phyloP scores from a whole-genome alignment of 805 yeast genomes.

The Ogataea nonfermentans region DNA sequence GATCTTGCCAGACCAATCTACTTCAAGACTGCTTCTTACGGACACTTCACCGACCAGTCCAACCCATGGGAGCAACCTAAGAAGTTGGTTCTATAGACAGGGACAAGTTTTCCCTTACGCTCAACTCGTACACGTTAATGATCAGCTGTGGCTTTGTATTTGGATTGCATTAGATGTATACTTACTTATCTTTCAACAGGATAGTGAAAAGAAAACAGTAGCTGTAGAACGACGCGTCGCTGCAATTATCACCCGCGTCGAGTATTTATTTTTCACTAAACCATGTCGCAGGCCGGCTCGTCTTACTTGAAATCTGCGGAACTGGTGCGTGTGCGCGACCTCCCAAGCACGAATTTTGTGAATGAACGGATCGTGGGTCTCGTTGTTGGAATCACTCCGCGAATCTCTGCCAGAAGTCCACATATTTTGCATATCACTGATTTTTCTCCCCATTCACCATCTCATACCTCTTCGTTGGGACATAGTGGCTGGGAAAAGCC shows the following conservation, averaged over 20 bases:
- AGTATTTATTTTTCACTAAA: no score
- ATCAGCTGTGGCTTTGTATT: constrained; percentile 14
- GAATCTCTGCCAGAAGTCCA: constrained; percentile 13
- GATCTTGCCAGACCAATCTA: constrained; percentile 99
- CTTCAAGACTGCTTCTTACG: constrained; percentile 98
- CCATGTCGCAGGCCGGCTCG: constrained; percentile 1
- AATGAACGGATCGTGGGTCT: constrained; percentile 18
- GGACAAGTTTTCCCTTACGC: constrained; percentile 18
- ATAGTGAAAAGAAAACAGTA: constrained; percentile 10
- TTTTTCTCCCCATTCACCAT: constrained; percentile 13
- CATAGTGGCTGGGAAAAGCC: neutral
- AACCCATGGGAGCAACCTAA: constrained; percentile 99
- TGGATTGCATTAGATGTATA: constrained; percentile 24
- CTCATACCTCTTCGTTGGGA: constrained; percentile 3
- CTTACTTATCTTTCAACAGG: constrained; percentile 29
- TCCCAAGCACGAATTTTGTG: constrained; percentile 7
- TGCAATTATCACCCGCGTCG: no score
- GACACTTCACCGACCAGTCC: constrained; percentile 99
- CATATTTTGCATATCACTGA: constrained; percentile 25
- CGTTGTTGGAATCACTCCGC: constrained; percentile 23
- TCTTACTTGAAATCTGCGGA: constrained; percentile 1
- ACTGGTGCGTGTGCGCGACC: constrained; percentile 6
- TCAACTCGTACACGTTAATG: constrained; percentile 31
- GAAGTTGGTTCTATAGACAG: constrained; percentile 56
- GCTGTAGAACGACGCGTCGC: constrained; percentile 5